Percentiles rank a stretch among this genome's conserved stretches.
Evolutionary conservation across 139 green algal species (phyloP).

Genomic region (Diplosphaera chodatii): DNA sequence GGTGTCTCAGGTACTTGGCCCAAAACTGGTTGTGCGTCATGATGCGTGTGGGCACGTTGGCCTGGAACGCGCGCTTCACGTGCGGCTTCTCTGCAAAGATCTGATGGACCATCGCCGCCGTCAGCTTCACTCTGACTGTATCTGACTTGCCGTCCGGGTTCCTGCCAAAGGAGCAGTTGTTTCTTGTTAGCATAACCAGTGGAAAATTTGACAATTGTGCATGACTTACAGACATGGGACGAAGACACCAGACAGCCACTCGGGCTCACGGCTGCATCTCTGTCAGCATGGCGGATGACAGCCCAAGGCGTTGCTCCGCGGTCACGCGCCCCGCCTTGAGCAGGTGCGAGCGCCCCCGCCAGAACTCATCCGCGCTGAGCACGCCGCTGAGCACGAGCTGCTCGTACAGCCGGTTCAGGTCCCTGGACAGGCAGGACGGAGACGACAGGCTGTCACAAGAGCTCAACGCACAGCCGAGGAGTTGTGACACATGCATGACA

Average conservation of each 20-base stretch:
- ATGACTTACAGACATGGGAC: too few relatives aligned
- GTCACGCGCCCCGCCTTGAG: conserved; percentile 2
- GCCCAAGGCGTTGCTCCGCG: conserved; percentile 21
- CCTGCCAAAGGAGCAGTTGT: too few relatives aligned
- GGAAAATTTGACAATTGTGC: too few relatives aligned
- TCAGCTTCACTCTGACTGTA: conserved; percentile 34
- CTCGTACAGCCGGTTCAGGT: conserved; percentile 32
- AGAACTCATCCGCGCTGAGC: conserved; percentile 44
- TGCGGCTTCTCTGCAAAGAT: conserved; percentile 47
- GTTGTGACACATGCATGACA: too few relatives aligned
- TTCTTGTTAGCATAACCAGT: too few relatives aligned
- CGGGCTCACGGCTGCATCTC: conserved; percentile 20
- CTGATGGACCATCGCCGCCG: conserved; percentile 19
- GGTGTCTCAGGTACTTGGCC: conserved; percentile 38
- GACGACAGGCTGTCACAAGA: too few relatives aligned
- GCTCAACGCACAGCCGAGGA: too few relatives aligned
- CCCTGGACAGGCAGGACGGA: too few relatives aligned
- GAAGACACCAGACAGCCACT: background rate
- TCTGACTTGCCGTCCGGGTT: conserved; percentile 27
- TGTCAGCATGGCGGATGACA: conserved; percentile 35
- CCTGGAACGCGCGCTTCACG: conserved; percentile 39
- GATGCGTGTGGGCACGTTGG: conserved; percentile 29
- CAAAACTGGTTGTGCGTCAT: conserved; percentile 33
- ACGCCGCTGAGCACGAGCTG: conserved; percentile 37
- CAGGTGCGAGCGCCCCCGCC: conserved; percentile 18